Percentiles rank a stretch among this genome's conserved stretches.
phyloP scores from a whole-genome alignment of 352 stramenopile species.

The Pythium sukuiense region DNA sequence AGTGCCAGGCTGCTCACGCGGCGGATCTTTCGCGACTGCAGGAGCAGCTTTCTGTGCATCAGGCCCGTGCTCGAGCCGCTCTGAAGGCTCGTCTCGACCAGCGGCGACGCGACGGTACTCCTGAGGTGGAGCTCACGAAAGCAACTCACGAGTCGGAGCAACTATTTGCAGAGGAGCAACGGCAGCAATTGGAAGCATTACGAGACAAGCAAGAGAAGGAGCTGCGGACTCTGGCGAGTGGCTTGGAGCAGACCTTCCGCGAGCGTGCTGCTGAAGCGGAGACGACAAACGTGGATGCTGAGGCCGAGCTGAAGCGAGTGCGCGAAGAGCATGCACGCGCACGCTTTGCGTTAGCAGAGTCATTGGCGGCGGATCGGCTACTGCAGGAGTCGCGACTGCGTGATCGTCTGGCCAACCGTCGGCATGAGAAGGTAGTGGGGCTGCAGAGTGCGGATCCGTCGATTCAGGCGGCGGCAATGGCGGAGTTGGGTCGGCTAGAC shows the following conservation, averaged over 20 bases:
- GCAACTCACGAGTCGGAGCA: not conserved
- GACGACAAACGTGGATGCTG: not conserved
- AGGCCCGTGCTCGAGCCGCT: not conserved
- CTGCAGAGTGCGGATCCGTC: not conserved
- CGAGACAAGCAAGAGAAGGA: not conserved
- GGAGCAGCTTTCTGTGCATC: not conserved
- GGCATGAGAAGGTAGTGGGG: not conserved
- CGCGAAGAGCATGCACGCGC: not conserved
- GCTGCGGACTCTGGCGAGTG: not conserved
- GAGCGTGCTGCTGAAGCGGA: not conserved
- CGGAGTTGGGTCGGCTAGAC: not conserved
- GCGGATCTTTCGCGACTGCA: constrained; percentile 3
- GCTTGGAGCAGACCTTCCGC: not conserved
- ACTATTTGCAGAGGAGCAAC: not conserved
- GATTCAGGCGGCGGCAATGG: not conserved
- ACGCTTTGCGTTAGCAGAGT: not conserved
- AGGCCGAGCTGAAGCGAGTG: constrained; percentile 1
- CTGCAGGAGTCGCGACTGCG: constrained; percentile 4
- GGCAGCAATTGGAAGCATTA: not conserved
- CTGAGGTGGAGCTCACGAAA: not conserved
- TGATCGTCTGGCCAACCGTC: not conserved
- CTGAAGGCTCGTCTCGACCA: constrained; percentile 4
- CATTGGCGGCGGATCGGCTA: not conserved
- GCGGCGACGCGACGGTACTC: not conserved
- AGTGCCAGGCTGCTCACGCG: not conserved